Percentiles rank a stretch among this genome's conserved stretches.
These are phyloP conservation scores for Xylariales sp. DNA, from an alignment of 2,329 filamentous ascomycete genomes.

Conservation along the genomic window DNA sequence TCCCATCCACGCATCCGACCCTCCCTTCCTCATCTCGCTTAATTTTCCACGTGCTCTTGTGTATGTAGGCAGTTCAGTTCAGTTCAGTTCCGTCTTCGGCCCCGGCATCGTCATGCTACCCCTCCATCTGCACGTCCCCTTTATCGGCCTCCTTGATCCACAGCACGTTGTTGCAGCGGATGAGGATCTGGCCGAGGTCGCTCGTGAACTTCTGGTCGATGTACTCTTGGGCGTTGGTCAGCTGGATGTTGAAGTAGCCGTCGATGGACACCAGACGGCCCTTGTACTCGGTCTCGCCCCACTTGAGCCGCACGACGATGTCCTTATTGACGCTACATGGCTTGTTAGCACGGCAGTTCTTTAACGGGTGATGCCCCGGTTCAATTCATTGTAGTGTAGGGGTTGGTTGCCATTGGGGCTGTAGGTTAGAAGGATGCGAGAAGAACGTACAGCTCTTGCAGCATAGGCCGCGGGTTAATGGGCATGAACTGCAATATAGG, in stretches of 20 bases:
- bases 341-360: constrained; percentile 22
- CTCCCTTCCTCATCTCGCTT: not conserved
- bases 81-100: too few species aligned
- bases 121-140: constrained; percentile 70
- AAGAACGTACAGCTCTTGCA: constrained; percentile 81
- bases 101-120: constrained; percentile 45
- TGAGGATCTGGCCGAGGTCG: constrained; percentile 88
- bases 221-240: constrained; percentile 90
- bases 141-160: constrained; percentile 78
- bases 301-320: constrained; percentile 93
- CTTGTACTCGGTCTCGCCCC: constrained; percentile 98
- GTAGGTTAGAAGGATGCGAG: constrained; percentile 12
- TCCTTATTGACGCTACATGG: constrained; percentile 81
- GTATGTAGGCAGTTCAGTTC: not conserved
- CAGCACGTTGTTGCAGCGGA: constrained; percentile 98
- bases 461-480: constrained; percentile 95
- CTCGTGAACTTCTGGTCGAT: constrained; percentile 88
- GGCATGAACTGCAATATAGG: constrained; percentile 77
- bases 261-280: constrained; percentile 92
- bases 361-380: not conserved
- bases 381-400: not conserved
- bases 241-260: constrained; percentile 98
- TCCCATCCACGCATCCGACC: not conserved
- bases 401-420: not conserved
- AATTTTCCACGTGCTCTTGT: not conserved